Percentiles rank a stretch among this genome's conserved stretches.
Conservation (phyloP, 305 asterid species). For the Ruellia speciosa region DNA sequence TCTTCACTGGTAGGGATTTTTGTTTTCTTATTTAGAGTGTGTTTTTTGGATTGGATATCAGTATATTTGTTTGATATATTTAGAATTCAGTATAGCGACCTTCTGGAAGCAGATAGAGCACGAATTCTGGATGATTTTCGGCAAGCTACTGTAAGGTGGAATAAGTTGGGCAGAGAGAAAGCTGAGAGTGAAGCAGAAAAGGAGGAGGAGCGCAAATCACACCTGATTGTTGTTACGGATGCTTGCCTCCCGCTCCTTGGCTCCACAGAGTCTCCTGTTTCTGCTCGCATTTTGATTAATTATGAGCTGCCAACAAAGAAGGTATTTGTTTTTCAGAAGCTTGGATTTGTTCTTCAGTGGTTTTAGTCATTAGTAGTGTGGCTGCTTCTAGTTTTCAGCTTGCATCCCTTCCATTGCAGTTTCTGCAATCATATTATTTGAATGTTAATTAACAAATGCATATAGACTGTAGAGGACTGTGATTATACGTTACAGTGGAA, state of each 20-base stretch:
- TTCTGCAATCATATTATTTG: constrained; percentile 1
- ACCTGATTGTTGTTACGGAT: constrained; percentile 73
- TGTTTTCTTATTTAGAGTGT: neutral
- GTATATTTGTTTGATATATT: constrained; percentile 1
- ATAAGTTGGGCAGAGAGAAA: constrained; percentile 36
- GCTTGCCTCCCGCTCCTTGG: constrained; percentile 78
- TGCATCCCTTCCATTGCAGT: neutral
- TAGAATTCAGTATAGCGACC: constrained; percentile 62
- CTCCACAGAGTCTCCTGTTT: constrained; percentile 56
- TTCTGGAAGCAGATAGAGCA: constrained; percentile 56
- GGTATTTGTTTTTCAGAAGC: constrained; percentile 30
- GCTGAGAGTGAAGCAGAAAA: constrained; percentile 37
- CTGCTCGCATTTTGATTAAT: constrained; percentile 69
- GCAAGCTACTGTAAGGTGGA: constrained; percentile 60
- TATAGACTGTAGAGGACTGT: constrained; percentile 4
- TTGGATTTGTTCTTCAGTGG: constrained; percentile 3
- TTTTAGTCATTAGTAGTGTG: constrained; percentile 2
- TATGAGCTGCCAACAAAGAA: constrained; percentile 79
- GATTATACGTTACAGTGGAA: constrained; percentile 13
- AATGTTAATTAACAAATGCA: constrained; percentile 9
- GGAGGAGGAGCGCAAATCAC: constrained; percentile 49
- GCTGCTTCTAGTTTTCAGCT: constrained; percentile 7
- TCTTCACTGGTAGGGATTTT: constrained; percentile 43
- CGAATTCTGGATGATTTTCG: constrained; percentile 50
- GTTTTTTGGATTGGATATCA: neutral